Conservation (phyloP, 495 filamentous ascomycete genomes). For the Tuber magnatum region DNA sequence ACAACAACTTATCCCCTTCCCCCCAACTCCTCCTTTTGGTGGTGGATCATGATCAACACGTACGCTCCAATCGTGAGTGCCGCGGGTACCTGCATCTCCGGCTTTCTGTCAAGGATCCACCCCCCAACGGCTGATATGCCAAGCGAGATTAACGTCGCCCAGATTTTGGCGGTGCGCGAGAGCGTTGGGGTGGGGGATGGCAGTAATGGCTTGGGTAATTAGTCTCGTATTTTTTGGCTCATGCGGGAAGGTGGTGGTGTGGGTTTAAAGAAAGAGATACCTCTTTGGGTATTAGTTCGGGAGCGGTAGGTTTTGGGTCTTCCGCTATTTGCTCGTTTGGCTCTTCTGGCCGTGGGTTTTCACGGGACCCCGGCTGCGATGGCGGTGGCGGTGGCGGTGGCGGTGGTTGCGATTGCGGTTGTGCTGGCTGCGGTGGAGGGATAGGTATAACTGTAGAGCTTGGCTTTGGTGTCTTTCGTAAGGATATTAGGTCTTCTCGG, state of each 20-base stretch:
- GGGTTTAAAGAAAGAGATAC: neutral
- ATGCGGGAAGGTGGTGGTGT: neutral
- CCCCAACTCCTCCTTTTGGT: neutral
- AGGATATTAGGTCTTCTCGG: neutral
- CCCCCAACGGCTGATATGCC: neutral
- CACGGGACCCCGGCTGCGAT: neutral
- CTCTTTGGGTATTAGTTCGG: neutral
- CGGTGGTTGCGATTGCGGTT: neutral
- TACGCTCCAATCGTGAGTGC: slow-evolving; percentile 3
- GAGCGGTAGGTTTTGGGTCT: neutral
- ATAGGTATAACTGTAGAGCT: neutral
- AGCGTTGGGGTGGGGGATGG: neutral
- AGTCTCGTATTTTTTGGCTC: neutral
- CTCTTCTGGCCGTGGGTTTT: neutral
- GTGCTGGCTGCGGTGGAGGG: neutral
- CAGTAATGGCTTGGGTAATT: neutral
- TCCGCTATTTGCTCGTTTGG: neutral
- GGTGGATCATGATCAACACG: slow-evolving; percentile 2
- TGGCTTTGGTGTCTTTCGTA: neutral
- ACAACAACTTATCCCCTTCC: neutral
- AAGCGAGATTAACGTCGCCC: neutral
- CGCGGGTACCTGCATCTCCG: slow-evolving; percentile 2
- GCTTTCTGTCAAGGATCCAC: neutral
- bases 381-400: neutral
- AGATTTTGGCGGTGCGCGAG: neutral